Evolutionary conservation across 2,329 filamentous ascomycete species (phyloP).

Genomic region (Neofusicoccum kwambonambiense): DNA sequence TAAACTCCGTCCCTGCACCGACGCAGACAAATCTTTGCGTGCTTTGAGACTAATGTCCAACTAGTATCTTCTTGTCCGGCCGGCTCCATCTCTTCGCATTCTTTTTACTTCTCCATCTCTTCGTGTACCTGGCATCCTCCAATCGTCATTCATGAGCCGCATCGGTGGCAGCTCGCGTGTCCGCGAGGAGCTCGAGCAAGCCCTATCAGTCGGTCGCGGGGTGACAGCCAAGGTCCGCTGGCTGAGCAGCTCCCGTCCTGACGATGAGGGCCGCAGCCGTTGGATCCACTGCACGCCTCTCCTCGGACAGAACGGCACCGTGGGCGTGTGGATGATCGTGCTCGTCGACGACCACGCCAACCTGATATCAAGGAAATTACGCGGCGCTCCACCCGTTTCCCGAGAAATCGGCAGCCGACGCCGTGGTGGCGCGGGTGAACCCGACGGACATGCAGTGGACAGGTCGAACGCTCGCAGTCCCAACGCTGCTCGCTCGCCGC

Average conservation of each 20-base stretch:
- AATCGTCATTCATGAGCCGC: slow-evolving; percentile 49
- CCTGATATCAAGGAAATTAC: background rate
- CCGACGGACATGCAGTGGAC: background rate
- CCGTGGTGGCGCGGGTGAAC: background rate
- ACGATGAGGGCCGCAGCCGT: slow-evolving; percentile 59
- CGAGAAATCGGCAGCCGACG: background rate
- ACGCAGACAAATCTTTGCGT: background rate
- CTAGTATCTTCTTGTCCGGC: slow-evolving; percentile 50
- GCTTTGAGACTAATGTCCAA: slow-evolving; percentile 3
- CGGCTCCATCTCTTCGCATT: slow-evolving; percentile 49
- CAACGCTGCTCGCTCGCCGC: background rate
- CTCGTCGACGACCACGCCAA: slow-evolving; percentile 62
- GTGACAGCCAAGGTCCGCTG: slow-evolving; percentile 75
- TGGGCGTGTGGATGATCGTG: slow-evolving; percentile 78
- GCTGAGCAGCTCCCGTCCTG: slow-evolving; percentile 47
- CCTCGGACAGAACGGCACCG: slow-evolving; percentile 62
- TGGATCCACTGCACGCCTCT: slow-evolving; percentile 80
- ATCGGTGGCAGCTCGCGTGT: slow-evolving; percentile 53
- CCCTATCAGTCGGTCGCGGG: slow-evolving; percentile 65
- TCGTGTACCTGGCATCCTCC: slow-evolving; percentile 49
- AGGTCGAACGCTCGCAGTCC: background rate
- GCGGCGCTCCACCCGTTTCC: slow-evolving; percentile 10
- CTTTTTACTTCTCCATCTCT: slow-evolving; percentile 52
- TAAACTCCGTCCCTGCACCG: too few relatives aligned
- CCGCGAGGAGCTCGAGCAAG: slow-evolving; percentile 54